These are phyloP conservation scores for Xerocomellus dryophilus DNA, from an alignment of 768 basidiomycete species.

Conservation along the genomic window DNA sequence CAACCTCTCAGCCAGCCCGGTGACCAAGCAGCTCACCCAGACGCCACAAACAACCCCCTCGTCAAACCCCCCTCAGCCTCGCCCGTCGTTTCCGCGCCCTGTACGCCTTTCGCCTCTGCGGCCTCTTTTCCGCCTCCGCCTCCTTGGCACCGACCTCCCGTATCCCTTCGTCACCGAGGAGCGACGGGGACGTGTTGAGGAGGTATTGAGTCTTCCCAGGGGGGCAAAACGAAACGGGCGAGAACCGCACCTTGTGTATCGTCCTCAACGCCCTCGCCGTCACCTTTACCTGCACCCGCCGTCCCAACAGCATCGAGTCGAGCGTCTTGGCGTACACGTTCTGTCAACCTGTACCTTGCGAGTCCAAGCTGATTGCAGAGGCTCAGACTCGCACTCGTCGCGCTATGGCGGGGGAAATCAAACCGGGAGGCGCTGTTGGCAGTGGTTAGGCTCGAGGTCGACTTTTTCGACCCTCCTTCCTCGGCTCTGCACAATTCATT, in stretches of 20 bases:
- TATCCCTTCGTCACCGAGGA: conserved; percentile 41
- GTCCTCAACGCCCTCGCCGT: conserved; percentile 76
- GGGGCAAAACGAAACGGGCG: neutral
- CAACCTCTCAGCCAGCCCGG: too few species aligned
- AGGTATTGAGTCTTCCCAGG: conserved; percentile 47
- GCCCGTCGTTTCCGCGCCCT: neutral
- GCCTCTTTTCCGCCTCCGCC: conserved; percentile 1
- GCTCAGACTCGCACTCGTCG: neutral
- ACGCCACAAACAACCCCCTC: conserved; percentile 18
- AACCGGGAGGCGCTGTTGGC: too few species aligned
- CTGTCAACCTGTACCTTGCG: too few species aligned
- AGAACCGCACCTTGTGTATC: conserved; percentile 72
- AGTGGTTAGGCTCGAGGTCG: neutral
- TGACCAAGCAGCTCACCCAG: neutral
- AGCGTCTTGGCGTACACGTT: conserved; percentile 80
- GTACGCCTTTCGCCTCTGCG: conserved; percentile 5
- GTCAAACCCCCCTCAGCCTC: conserved; percentile 11
- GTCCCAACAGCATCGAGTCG: conserved; percentile 60
- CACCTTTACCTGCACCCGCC: conserved; percentile 61
- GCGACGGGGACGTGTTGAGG: conserved; percentile 40
- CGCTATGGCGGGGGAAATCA: too few species aligned
- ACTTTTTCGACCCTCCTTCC: neutral
- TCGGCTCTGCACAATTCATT: too few species aligned
- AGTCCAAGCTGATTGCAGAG: neutral
- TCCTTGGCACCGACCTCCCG: conserved; percentile 26